These are phyloP conservation scores for Verticillium tricorpus DNA, from an alignment of 2,329 filamentous ascomycete species.

Conservation along the genomic window DNA sequence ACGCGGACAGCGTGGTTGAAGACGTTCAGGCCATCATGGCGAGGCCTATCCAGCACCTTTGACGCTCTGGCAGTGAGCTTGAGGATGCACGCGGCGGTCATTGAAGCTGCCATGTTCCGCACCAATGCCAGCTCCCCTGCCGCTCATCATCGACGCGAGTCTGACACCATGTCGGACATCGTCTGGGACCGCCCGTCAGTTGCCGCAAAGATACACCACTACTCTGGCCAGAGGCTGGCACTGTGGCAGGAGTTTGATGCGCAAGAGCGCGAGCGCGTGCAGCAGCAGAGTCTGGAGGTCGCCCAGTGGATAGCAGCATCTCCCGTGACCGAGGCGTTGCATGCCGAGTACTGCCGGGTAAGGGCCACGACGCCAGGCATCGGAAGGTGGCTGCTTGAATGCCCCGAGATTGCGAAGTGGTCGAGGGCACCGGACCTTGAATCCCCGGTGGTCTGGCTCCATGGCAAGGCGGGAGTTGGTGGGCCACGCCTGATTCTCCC, in stretches of 20 bases:
- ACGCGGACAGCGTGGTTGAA: not conserved
- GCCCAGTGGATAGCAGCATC: not conserved
- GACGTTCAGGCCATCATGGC: constrained; percentile 1
- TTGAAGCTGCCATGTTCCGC: not conserved
- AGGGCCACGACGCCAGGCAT: not conserved
- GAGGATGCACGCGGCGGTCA: not conserved
- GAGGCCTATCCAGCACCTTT: not conserved
- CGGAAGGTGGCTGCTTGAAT: not conserved
- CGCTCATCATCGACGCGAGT: not conserved
- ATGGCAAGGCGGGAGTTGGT: constrained; percentile 28
- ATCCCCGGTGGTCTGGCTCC: constrained; percentile 24
- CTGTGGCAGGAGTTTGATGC: not conserved
- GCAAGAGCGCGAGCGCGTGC: not conserved
- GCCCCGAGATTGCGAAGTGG: not conserved
- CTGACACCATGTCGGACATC: not conserved
- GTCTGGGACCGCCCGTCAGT: not conserved
- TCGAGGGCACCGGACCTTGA: not conserved
- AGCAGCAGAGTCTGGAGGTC: not conserved
- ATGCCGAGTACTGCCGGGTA: not conserved
- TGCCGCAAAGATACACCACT: not conserved
- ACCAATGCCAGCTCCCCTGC: not conserved
- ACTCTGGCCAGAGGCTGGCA: not conserved
- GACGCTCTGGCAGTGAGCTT: not conserved
- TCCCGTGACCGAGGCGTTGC: not conserved
- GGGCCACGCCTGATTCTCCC: not conserved